phyloP scores from a whole-genome alignment of 2,329 filamentous ascomycete genomes.

The Aspergillus costaricaensis region DNA sequence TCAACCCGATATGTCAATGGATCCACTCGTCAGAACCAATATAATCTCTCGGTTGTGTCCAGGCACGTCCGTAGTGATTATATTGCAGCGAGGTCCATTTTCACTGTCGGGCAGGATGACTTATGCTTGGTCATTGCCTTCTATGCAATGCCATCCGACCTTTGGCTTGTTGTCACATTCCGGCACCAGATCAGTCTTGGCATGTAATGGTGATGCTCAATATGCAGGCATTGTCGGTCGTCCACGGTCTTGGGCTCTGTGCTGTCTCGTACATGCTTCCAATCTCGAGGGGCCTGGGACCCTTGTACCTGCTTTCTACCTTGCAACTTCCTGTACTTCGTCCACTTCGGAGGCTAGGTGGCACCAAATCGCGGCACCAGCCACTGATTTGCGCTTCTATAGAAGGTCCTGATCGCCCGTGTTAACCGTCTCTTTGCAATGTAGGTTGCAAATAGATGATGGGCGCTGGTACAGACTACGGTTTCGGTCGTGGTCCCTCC shows the following conservation, averaged over 20 bases:
- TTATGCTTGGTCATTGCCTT: slow-evolving; percentile 31
- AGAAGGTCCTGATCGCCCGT: slow-evolving; percentile 61
- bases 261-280: slow-evolving; percentile 53
- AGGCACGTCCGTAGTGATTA: slow-evolving; percentile 26
- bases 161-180: slow-evolving; percentile 44
- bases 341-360: slow-evolving; percentile 32
- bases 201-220: slow-evolving; percentile 19
- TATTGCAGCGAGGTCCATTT: slow-evolving; percentile 59
- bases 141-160: slow-evolving; percentile 25
- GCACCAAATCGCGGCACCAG: slow-evolving; percentile 56
- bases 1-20: slow-evolving; percentile 23
- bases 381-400: slow-evolving; percentile 53
- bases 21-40: slow-evolving; percentile 62
- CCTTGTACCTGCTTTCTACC: slow-evolving; percentile 44
- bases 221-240: slow-evolving; percentile 18
- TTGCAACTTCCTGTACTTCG: slow-evolving; percentile 25
- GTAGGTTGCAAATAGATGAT: slow-evolving; percentile 56
- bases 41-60: slow-evolving; percentile 21
- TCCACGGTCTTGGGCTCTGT: slow-evolving; percentile 19
- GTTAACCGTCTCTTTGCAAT: slow-evolving; percentile 65
- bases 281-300: slow-evolving; percentile 43
- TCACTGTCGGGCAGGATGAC: slow-evolving; percentile 38
- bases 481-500: not conserved
- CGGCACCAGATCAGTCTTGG: slow-evolving; percentile 29
- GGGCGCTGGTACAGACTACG: slow-evolving; percentile 53